Evolutionary conservation across 805 yeast genomes (phyloP), one percentile per base, ranked within the genome.

Genomic region (Pichia manshurica): DNA sequence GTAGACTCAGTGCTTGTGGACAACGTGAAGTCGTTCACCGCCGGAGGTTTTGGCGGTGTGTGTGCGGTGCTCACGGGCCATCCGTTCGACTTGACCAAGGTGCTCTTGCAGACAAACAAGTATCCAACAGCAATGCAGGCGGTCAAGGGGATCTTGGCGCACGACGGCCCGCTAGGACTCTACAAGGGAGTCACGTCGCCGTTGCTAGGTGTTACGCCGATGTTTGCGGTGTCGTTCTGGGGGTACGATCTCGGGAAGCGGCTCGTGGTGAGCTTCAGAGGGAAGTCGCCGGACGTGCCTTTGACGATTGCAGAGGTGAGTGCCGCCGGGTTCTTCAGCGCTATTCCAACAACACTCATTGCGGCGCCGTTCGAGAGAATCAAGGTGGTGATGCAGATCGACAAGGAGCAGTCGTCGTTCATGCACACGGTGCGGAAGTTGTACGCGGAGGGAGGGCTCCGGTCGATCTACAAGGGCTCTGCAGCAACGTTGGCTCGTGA

Each of bases 311-410:
- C 23, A 1, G 87, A 90, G 59, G 82, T 86, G 51, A 82, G 95
- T 12, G 76, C 90, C 3, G 99, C 99, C 10, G 99, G 99, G 10
- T 90, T 90, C 72, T 70, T 91, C 53, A 83, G 95, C 49, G 98
- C 98, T 12, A 75, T 91, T 44, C 99, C 99, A 29, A 91, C 96
- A 8, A 93, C 98, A 1, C 77, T 86, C 45, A 87, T 91, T 17
- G 96, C 97, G n/a, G 97, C 97, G 0, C 99, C 99, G 2, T 89
- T 93, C 57, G 99, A 91, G 69, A 78, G 99, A 56, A 84, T 90
- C 61, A 91, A 91, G 74, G 96, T 93, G 44, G 86, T 91, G 62
- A 74, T 91, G 75, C 99, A 91, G 67, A 73, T 74, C 21, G 65
- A 73, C n/a, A 70, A 70, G 39, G 58, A 72, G 1, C 66, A 69